A percentile compares a stretch with the other conserved stretches of the same genome.
These are phyloP conservation scores for Cenchrus purpureus DNA, from an alignment of 176 grass and related monocot genomes.

Conservation along the genomic window DNA sequence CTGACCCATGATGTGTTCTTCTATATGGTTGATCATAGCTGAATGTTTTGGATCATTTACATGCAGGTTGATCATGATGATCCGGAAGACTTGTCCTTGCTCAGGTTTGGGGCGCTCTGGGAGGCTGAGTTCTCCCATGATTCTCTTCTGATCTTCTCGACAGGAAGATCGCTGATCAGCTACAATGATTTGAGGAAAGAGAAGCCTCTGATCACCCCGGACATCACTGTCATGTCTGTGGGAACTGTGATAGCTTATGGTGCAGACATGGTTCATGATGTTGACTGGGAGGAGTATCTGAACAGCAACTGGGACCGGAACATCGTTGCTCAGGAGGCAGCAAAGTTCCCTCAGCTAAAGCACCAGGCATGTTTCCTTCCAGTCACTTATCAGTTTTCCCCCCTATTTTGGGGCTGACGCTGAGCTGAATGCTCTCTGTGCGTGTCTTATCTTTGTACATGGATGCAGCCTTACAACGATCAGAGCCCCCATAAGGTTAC, in stretches of 20 bases:
- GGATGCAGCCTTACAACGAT: constrained; percentile 59
- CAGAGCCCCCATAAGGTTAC: constrained; percentile 72
- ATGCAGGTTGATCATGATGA: constrained; percentile 83
- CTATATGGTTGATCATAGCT: not conserved
- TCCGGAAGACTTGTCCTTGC: constrained; percentile 64
- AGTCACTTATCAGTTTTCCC: not conserved
- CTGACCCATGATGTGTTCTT: not conserved
- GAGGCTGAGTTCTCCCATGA: constrained; percentile 67
- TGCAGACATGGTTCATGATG: constrained; percentile 67
- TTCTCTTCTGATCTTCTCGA: constrained; percentile 79
- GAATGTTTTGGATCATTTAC: constrained; percentile 21
- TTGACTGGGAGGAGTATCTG: constrained; percentile 65
- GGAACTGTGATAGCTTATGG: constrained; percentile 83
- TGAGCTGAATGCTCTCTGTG: not conserved
- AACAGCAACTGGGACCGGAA: constrained; percentile 71
- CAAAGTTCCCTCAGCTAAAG: constrained; percentile 62
- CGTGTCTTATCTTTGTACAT: constrained; percentile 23
- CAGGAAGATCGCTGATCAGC: constrained; percentile 66
- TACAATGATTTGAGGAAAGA: constrained; percentile 78
- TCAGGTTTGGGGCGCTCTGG: constrained; percentile 72
- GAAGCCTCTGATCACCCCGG: constrained; percentile 74
- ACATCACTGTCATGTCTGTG: constrained; percentile 85
- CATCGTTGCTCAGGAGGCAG: constrained; percentile 61
- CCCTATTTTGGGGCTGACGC: not conserved
- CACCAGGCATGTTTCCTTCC: constrained; percentile 48